Conservation (phyloP, 2,329 filamentous ascomycete genomes). For the Chalaropsis ovoidea region DNA sequence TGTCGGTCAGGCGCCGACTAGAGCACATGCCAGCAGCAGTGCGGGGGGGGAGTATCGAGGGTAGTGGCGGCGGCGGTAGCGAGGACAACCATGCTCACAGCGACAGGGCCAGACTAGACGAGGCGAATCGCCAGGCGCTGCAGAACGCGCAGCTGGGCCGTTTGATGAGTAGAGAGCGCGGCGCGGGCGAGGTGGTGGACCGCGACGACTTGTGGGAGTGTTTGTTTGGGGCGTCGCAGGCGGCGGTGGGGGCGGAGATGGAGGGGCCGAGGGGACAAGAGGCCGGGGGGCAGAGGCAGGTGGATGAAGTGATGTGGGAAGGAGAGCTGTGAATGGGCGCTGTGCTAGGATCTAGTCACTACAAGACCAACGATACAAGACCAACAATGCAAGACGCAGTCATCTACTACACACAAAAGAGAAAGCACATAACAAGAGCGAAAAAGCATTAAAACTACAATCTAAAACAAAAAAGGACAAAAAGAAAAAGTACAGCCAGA, state of each 20-base stretch:
- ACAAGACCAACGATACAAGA: too few relatives aligned
- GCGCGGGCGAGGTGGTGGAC: not conserved
- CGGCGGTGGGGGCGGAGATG: not conserved
- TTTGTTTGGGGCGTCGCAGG: not conserved
- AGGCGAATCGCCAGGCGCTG: not conserved
- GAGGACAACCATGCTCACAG: not conserved
- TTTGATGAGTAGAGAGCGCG: not conserved
- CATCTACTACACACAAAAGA: too few relatives aligned
- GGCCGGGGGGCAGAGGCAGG: not conserved
- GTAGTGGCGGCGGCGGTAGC: too few relatives aligned
- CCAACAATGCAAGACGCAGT: too few relatives aligned
- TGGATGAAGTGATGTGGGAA: too few relatives aligned
- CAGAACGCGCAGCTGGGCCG: not conserved
- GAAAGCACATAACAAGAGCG: too few relatives aligned
- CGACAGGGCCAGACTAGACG: not conserved
- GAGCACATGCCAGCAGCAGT: conserved; percentile 55
- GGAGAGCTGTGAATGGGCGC: too few relatives aligned
- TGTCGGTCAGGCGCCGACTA: conserved; percentile 69
- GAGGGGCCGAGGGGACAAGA: not conserved
- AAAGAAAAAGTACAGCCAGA: not conserved
- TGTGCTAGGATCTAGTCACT: too few relatives aligned
- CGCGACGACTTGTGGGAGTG: not conserved
- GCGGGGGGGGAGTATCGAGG: too few relatives aligned
- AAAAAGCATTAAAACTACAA: not conserved
- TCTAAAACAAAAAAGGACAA: not conserved